Conservation (phyloP, 345 rosid genomes). For the Lepidium africanum region DNA sequence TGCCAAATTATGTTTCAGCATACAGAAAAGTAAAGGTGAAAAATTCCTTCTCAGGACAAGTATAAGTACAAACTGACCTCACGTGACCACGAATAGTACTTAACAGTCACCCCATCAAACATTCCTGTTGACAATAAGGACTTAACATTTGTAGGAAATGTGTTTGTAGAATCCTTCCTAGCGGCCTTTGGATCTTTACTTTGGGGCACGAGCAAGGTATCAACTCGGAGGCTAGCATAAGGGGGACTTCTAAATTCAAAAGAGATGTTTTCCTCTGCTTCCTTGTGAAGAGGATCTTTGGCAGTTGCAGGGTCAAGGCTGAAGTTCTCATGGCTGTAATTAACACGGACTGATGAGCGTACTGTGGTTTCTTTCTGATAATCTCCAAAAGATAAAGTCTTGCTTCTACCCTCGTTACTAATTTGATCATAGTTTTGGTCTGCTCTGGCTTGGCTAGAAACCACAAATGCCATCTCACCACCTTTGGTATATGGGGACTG, state of each 20-base stretch:
- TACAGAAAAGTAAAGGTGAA: conserved; percentile 11
- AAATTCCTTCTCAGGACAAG: neutral
- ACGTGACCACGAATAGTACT: conserved; percentile 67
- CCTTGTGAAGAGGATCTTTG: conserved; percentile 33
- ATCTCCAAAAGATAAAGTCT: conserved; percentile 47
- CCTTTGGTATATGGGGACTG: neutral
- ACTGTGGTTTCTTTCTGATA: conserved; percentile 37
- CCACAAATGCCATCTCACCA: conserved; percentile 6
- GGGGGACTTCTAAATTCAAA: conserved; percentile 9
- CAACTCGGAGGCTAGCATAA: conserved; percentile 34
- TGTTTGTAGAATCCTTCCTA: conserved; percentile 64
- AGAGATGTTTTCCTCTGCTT: conserved; percentile 28
- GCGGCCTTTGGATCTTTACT: conserved; percentile 42
- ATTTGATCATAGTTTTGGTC: neutral
- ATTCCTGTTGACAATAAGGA: conserved; percentile 55
- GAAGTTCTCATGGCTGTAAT: conserved; percentile 39
- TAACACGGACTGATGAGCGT: conserved; percentile 28
- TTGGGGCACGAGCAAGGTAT: conserved; percentile 39
- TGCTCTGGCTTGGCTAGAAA: conserved; percentile 9
- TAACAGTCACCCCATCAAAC: conserved; percentile 82
- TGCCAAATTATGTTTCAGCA: conserved; percentile 24
- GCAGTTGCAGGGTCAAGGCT: conserved; percentile 36
- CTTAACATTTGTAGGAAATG: conserved; percentile 92
- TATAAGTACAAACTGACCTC: conserved; percentile 43
- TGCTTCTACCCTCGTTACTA: conserved; percentile 15